Base-by-base conservation (phyloP, 495 filamentous ascomycete species). In the Neurospora cerealis region DNA sequence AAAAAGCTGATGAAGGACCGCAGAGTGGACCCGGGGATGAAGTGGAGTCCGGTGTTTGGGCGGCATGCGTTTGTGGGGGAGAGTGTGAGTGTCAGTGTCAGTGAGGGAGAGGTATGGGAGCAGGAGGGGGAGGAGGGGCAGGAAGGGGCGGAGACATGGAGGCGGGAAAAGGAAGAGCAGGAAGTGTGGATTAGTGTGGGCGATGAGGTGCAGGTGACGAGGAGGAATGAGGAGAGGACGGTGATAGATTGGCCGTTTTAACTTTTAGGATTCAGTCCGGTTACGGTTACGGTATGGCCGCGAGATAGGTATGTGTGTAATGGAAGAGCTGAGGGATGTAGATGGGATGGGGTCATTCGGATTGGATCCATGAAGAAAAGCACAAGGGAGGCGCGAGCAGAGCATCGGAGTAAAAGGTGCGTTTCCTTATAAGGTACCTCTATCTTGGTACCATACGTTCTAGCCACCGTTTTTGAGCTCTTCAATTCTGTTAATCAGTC, bases 181-280 rank as follows among this genome's bases (percentile, higher is more conserved):
- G 32, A 34, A 34, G 32, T 34, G 32, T 71, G 74, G 72, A 36
- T 78, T 38, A 74, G 78, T 60, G 81, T 95, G 42, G 93, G 93
- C 0, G 92, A 95, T 83, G 87, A 89, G 78, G 89, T 94, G n/a
- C 76, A 74, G 41, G 89, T 96, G 42, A 85, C 84, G 17, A 86
- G 83, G 78, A 80, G 84, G 74, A 89, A 89, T 71, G 77, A 81
- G 38, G 87, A 91, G 77, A 81, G 89, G 78, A 91, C 90, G 21
- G 85, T 82, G 66, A 91, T 80, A 80, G 83, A 83, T 66, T 85
- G 83, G 84, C 79, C 79, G 34, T 34, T 42, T 70, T 36, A 5
- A 42, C 32, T 34, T 34, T 34, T 34, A 42, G 40, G 32, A 34
- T 42, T 15, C 15, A 15, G 40, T 42, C 40, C 5, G 40, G 15